phyloP scores from a whole-genome alignment of 179 eudicot species.

The Patellifolia procumbens region DNA sequence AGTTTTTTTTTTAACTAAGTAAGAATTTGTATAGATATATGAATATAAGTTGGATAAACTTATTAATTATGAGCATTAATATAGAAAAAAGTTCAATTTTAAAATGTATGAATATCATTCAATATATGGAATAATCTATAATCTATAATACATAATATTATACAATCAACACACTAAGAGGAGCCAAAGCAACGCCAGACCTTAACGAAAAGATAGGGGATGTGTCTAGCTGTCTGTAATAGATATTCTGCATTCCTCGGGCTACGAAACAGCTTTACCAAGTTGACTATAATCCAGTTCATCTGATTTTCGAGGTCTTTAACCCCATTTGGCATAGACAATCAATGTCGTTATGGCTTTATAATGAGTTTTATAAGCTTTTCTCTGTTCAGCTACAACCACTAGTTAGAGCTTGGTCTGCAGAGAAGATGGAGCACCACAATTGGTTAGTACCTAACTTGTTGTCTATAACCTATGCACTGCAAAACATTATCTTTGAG shows the following conservation, averaged over 20 bases:
- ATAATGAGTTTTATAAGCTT: background rate
- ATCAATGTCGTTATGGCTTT: background rate
- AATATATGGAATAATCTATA: too few relatives aligned
- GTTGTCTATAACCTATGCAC: background rate
- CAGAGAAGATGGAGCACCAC: background rate
- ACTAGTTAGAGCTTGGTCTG: slow-evolving; percentile 17
- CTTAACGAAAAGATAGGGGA: background rate
- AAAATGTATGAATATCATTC: too few relatives aligned
- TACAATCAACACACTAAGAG: too few relatives aligned
- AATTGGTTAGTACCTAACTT: background rate
- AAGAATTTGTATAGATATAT: too few relatives aligned
- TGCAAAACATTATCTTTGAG: background rate
- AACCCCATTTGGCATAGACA: background rate
- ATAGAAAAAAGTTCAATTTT: too few relatives aligned
- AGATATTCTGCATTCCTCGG: background rate
- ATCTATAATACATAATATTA: too few relatives aligned
- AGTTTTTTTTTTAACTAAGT: too few relatives aligned
- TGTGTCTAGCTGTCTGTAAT: too few relatives aligned
- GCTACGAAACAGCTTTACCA: background rate
- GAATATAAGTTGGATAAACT: too few relatives aligned
- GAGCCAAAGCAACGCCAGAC: too few relatives aligned
- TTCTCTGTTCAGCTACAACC: background rate
- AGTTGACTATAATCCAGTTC: background rate
- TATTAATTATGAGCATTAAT: too few relatives aligned
- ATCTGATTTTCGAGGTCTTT: background rate